Conservation (phyloP, 2,329 filamentous ascomycete genomes). For the Didymella pinodella region DNA sequence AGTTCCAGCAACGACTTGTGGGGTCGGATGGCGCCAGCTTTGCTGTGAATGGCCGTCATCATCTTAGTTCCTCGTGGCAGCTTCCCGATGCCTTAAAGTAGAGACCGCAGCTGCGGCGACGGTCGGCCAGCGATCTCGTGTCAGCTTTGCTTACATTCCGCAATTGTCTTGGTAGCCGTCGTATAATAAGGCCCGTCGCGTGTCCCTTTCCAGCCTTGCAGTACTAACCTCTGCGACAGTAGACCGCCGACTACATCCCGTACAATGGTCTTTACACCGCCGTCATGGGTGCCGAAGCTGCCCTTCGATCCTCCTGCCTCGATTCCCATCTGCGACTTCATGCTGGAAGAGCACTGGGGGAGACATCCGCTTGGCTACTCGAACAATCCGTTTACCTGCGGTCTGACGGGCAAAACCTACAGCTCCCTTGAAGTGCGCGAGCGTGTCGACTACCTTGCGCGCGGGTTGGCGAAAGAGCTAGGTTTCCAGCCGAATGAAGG, state of each 20-base stretch:
- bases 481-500: constrained; percentile 74
- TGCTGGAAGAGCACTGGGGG: constrained; percentile 75
- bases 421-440: constrained; percentile 69
- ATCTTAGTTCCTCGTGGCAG: neutral
- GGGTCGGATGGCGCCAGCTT: neutral
- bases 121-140: constrained; percentile 13
- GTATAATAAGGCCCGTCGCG: constrained; percentile 7
- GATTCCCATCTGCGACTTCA: constrained; percentile 77
- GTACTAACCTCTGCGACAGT: neutral
- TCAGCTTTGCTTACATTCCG: neutral
- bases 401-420: constrained; percentile 73
- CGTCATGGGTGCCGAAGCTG: constrained; percentile 67
- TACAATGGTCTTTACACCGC: constrained; percentile 64
- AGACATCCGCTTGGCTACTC: constrained; percentile 70
- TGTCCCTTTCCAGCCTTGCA: neutral
- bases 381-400: constrained; percentile 77
- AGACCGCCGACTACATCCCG: neutral
- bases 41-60: neutral
- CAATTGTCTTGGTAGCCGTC: neutral
- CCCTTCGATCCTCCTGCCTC: constrained; percentile 75
- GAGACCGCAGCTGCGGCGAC: constrained; percentile 4
- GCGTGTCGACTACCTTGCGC: constrained; percentile 71
- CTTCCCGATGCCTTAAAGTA: constrained; percentile 7
- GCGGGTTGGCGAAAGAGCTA: constrained; percentile 73
- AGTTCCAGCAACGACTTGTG: neutral